A percentile compares a stretch with the other conserved stretches of the same genome.
These are phyloP conservation scores for Pichia sp. DNA, from an alignment of 1,139 yeast genomes.

Conservation along the genomic window DNA sequence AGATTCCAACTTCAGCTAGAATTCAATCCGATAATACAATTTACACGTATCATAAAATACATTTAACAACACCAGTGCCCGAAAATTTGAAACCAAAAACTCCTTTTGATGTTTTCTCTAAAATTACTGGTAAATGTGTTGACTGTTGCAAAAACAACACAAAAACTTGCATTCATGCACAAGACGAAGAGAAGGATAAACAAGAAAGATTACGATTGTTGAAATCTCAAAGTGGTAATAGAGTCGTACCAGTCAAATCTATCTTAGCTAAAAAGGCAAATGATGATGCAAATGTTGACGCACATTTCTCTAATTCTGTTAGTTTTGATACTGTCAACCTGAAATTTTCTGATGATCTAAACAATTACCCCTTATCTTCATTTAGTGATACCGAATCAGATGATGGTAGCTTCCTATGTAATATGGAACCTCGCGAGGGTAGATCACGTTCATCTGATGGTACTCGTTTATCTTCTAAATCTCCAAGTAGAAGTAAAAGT, in stretches of 20 bases:
- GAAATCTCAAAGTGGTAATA: not conserved
- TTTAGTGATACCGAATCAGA: constrained; percentile 10
- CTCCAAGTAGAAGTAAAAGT: constrained; percentile 13
- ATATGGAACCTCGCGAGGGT: constrained; percentile 2
- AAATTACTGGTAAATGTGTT: constrained; percentile 11
- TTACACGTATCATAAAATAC: constrained; percentile 20
- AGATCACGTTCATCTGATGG: constrained; percentile 4
- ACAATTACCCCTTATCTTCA: constrained; percentile 11
- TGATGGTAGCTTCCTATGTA: not conserved
- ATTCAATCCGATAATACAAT: constrained; percentile 8
- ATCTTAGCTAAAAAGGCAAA: constrained; percentile 10
- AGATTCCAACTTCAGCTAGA: not conserved
- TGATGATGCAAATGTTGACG: constrained; percentile 4
- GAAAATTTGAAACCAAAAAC: constrained; percentile 18
- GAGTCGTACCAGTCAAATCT: constrained; percentile 5
- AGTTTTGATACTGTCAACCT: constrained; percentile 40
- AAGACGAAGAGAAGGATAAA: not conserved
- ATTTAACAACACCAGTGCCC: constrained; percentile 15
- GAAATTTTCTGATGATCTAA: constrained; percentile 25
- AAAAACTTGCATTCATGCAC: constrained; percentile 5
- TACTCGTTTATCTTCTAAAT: constrained; percentile 4
- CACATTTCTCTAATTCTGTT: constrained; percentile 15
- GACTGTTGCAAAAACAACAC: constrained; percentile 5
- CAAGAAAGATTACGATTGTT: not conserved
- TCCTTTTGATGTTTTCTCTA: constrained; percentile 14